Conservation (phyloP, 495 filamentous ascomycete genomes). For the Elaphomyces granulatus region DNA sequence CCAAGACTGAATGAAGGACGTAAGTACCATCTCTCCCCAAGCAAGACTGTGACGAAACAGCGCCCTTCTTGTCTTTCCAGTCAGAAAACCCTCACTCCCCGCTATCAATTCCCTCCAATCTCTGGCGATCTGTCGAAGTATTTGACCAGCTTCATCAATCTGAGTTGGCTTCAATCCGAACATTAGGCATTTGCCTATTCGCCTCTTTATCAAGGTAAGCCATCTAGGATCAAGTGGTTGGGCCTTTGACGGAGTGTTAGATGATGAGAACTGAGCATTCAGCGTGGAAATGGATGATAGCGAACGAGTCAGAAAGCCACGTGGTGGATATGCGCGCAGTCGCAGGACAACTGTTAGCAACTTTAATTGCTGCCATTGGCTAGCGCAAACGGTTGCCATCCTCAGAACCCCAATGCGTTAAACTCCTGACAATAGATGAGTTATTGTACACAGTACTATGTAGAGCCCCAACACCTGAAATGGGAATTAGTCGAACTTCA, state of each 20-base stretch:
- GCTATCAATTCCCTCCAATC: constrained; percentile 72
- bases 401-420: no score
- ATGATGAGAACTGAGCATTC: background rate
- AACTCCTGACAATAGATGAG: no score
- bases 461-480: no score
- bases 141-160: constrained; percentile 40
- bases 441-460: no score
- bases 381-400: background rate
- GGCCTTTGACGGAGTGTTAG: constrained; percentile 15
- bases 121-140: constrained; percentile 45
- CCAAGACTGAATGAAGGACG: no score
- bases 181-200: constrained; percentile 70
- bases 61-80: constrained; percentile 46
- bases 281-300: background rate
- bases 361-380: background rate
- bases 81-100: constrained; percentile 71
- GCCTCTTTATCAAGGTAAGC: constrained; percentile 57
- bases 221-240: constrained; percentile 43
- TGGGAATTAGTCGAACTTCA: no score
- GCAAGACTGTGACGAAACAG: constrained; percentile 59
- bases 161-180: constrained; percentile 58
- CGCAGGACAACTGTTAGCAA: background rate
- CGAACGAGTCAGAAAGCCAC: background rate
- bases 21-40: constrained; percentile 82
- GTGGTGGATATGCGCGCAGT: background rate